phyloP scores from a whole-genome alignment of 495 filamentous ascomycete species.

The Aspergillus diversus region DNA sequence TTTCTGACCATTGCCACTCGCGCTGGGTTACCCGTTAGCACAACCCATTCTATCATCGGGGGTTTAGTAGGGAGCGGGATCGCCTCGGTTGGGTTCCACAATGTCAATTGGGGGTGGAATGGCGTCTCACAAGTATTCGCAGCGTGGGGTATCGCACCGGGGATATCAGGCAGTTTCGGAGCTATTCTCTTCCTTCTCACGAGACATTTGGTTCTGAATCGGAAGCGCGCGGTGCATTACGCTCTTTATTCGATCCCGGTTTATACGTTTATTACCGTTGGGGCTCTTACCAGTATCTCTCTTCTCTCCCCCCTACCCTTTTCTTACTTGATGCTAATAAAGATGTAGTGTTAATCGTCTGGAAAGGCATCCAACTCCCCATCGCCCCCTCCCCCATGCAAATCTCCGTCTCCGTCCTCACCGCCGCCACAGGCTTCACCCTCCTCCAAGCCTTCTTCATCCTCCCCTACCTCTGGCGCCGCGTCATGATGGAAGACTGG shows the following conservation, averaged over 20 bases:
- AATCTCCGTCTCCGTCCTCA: constrained; percentile 9
- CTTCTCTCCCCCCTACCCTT: not conserved
- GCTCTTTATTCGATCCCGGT: constrained; percentile 15
- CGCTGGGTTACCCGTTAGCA: constrained; percentile 11
- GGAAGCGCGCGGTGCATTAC: constrained; percentile 9
- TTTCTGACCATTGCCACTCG: constrained; percentile 17
- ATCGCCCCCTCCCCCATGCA: constrained; percentile 7
- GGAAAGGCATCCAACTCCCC: constrained; percentile 16
- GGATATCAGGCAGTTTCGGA: constrained; percentile 5
- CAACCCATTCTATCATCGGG: constrained; percentile 16
- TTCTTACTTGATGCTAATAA: not conserved
- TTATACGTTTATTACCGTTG: constrained; percentile 13
- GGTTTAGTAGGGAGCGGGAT: constrained; percentile 12
- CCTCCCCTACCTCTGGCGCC: constrained; percentile 19
- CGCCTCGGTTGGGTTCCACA: constrained; percentile 11
- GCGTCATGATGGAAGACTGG: constrained; percentile 20
- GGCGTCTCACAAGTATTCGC: constrained; percentile 17
- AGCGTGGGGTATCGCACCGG: constrained; percentile 15
- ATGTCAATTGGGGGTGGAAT: constrained; percentile 17
- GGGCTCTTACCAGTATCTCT: constrained; percentile 4
- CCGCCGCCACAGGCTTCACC: constrained; percentile 12
- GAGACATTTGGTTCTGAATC: constrained; percentile 4
- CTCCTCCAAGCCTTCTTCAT: constrained; percentile 17
- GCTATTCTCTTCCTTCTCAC: constrained; percentile 15
- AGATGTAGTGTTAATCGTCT: constrained; percentile 17